Evolutionary conservation across 2,329 filamentous ascomycete genomes (phyloP), one percentile per base, ranked within the genome.

Genomic region (Helicocarpus griseus): DNA sequence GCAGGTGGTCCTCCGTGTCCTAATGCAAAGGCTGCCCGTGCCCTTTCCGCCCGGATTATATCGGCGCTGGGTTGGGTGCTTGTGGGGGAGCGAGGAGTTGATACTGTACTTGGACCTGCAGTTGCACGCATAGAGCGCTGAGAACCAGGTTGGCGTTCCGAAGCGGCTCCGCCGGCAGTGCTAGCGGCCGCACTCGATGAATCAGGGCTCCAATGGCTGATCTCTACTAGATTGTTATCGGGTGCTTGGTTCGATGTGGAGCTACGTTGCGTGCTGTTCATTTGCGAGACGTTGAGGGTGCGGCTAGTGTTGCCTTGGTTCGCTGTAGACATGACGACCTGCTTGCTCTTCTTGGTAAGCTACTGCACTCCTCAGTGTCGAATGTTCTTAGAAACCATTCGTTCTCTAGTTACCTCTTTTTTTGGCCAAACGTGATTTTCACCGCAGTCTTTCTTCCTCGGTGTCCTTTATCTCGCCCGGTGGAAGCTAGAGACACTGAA

Each of bases 121-220:
- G 39, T 8, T 26, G 19, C 21, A 5, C 17, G 8, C 11, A 17
- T 29, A 22, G 46, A 48, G 21, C 4, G 47, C 35, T 22, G 47
- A 39, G 47, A 36, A n/a, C 19, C 29, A 28, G 47, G 11, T 38
- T 49, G 33, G n/a, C 17, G 47, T 28, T 35, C 31, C 29, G 17
- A 39, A 9, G 36, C 2, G 7, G 5, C 19, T 26, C 26, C 31
- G 26, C 41, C 44, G n/a, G 43, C 17, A 14, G 48, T 43, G 41
- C 22, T 50, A 4, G 47, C 4, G 40, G 21, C 47, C 26, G 46
- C 5, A 28, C 51, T 53, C 36, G 51, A 53, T 22, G 51, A 45
- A 45, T 54, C 29, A 7, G 52, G 49, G 36, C 52, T 54, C 48
- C 48, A 54, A 44, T 31, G 49, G 33, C 52, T 54, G 35, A 51